Base-by-base conservation (phyloP, 345 rosid genomes). In the Syzygium aqueum region DNA sequence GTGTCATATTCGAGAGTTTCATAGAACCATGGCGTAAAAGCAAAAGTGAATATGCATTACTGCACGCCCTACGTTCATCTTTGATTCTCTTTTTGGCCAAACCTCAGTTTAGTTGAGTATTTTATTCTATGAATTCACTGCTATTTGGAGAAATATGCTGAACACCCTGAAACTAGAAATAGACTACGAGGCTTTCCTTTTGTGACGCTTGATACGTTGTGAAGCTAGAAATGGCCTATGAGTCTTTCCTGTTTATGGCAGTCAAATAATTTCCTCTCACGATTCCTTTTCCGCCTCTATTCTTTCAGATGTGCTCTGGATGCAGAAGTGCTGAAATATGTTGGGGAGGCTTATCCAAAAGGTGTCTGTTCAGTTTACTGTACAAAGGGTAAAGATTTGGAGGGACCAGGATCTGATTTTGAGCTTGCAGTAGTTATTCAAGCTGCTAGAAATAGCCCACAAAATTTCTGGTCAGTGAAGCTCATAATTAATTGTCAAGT, bases 361-460 rank as follows among this genome's bases (percentile, higher is more conserved):
- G 99, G 99, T 87, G 87, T 96, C 50, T 95, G 93, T 92, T 90
- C 96, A 6, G 98, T 96, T 87, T 95, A 93, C 89, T 94, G 98
- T 91, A 89, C 89, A 56, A 91, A 92, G 16, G 99, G 99, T 77
- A 96, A 97, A 89, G 95, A 95, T 89, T 93, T 89, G 37, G 98
- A 95, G 87, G 99, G 94, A 61, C 95, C 98, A 13, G 99, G 97
- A 90, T 91, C 94, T 82, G 90, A 95, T 93, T 97, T 97, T 91
- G 99, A 94, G 93, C 93, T 97, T 87, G 98, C 92, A 50, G 95
- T 95, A 88, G 93, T 96, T 90, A 95, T 97, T 92, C 93, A 96
- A 89, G 99, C 99, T 50, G 90, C 90, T 85, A 94, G 91, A 93
- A 92, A 91, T 83, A 97, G 98, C 92, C 99, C 99, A 43, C 96